Percentiles rank a stretch among this genome's conserved stretches.
Evolutionary conservation across 208 protist species (phyloP).

Genomic region (Leishmania martiniquensis): DNA sequence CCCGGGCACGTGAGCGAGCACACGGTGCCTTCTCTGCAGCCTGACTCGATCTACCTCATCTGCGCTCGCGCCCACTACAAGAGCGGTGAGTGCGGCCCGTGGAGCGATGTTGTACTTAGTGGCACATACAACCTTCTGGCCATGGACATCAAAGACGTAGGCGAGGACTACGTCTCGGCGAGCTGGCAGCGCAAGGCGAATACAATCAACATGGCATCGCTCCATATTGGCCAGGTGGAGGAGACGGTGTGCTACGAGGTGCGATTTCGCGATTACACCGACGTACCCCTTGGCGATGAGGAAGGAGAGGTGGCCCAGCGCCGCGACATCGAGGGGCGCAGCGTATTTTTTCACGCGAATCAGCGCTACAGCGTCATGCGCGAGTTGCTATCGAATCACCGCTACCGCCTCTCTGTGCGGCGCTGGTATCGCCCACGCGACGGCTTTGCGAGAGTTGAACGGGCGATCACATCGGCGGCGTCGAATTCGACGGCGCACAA

Average conservation of each 20-base stretch:
- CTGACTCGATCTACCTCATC: conserved; percentile 75
- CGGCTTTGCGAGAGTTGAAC: conserved; percentile 30
- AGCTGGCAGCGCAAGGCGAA: conserved; percentile 78
- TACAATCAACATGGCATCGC: conserved; percentile 49
- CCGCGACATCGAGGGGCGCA: conserved; percentile 26
- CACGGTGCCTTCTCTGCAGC: conserved; percentile 58
- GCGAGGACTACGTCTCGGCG: conserved; percentile 85
- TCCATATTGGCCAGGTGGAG: conserved; percentile 68
- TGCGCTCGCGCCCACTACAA: conserved; percentile 79
- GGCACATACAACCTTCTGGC: conserved; percentile 80
- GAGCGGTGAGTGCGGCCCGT: conserved; percentile 70
- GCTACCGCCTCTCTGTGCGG: conserved; percentile 83
- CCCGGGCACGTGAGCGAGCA: conserved; percentile 46
- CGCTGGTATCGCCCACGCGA: conserved; percentile 85
- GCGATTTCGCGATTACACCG: conserved; percentile 70
- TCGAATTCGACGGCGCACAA: conserved; percentile 2
- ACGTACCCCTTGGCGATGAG: conserved; percentile 62
- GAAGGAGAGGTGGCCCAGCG: conserved; percentile 18
- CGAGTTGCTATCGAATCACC: conserved; percentile 75
- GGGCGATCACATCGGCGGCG: not conserved
- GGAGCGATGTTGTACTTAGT: conserved; percentile 52
- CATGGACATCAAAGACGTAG: conserved; percentile 61
- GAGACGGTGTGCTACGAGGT: conserved; percentile 86
- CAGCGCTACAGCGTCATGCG: conserved; percentile 58
- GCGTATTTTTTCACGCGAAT: conserved; percentile 52